Evolutionary conservation across 2,329 filamentous ascomycete species (phyloP), one percentile per base, ranked within the genome.

Genomic region (Lecanicillium sp.): DNA sequence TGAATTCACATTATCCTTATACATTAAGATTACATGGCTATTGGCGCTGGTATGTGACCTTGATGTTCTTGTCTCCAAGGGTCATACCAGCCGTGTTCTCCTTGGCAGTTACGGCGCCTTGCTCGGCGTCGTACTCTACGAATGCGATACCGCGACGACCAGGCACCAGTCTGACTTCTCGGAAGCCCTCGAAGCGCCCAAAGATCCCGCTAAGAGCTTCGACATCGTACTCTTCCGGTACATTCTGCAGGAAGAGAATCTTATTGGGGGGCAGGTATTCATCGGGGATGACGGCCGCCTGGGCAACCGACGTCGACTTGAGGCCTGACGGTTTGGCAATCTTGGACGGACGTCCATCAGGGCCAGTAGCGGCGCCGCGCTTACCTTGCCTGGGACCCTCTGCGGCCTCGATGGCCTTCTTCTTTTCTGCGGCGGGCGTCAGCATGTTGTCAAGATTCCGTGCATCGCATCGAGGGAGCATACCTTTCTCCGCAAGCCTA

Each of bases 191-290:
- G 70, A 94, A 98, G 41, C 86, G 83, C 43, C 83, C 81, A 69
- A 97, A 98, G 53, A 97, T 82, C 26, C 77, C 75, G 0, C 83
- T 85, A 47, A 98, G 78, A 20, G 77, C 79, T 54, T 95, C 90
- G 60, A 87, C 81, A 64, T 87, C 86, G 67, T 87, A 89, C 55
- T 89, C 86, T 54, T 91, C 87, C 8, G 93, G 90, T 29, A 98
- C 70, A 59, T 97, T 91, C 71, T 94, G 89, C 52, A 97, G 74
- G 70, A 97, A 95, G 29, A 98, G 78, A 56, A 90, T 95, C 73
- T 95, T 96, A 79, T 97, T 97, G 29, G 93, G 91, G 4, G 91
- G 91, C 4, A 97, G 79, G 67, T 95, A 97, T 69, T 98, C 93
- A 77, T 97, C 93, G n/a, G 90, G 90, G 15, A 97, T 84, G 48